Evolutionary conservation across 2,329 filamentous ascomycete genomes (phyloP).

Genomic region (Fusarium pseudograminearum): DNA sequence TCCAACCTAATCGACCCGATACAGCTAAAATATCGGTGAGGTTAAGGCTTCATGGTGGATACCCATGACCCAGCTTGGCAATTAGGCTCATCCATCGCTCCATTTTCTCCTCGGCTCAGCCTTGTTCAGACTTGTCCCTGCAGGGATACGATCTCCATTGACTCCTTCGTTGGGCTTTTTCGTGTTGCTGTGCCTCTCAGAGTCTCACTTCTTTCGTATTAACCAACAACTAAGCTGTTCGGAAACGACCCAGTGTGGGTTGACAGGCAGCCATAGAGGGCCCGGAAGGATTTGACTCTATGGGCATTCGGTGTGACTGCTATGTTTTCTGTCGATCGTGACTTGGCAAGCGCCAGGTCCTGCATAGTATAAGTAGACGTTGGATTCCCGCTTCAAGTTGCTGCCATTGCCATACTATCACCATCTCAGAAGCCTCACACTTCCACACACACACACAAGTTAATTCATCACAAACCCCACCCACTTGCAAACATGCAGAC

Average conservation of each 20-base stretch:
- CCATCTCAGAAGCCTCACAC: not conserved
- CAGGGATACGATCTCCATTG: slow-evolving; percentile 8
- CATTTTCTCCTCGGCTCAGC: slow-evolving; percentile 9
- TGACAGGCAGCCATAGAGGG: not conserved
- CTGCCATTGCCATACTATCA: not conserved
- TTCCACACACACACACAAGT: not conserved
- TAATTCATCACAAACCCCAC: not conserved
- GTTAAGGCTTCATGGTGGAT: not conserved
- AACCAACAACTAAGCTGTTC: not conserved
- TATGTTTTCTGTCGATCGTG: not conserved
- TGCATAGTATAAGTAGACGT: not conserved
- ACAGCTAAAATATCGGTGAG: not conserved
- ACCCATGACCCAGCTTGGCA: not conserved
- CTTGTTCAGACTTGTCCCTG: slow-evolving; percentile 5
- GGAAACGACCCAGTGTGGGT: not conserved
- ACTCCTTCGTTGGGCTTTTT: not conserved
- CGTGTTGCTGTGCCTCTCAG: slow-evolving; percentile 16
- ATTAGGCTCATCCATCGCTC: not conserved
- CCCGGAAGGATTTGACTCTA: not conserved
- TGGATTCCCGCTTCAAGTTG: not conserved
- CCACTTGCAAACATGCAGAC: slow-evolving; percentile 14
- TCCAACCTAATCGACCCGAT: not conserved
- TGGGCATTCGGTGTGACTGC: not conserved
- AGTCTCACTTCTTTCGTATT: not conserved
- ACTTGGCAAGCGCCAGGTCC: not conserved